Percentiles rank a stretch among this genome's conserved stretches.
phyloP scores from a whole-genome alignment of 2,329 filamentous ascomycete species.

The Colletotrichum falcatum region DNA sequence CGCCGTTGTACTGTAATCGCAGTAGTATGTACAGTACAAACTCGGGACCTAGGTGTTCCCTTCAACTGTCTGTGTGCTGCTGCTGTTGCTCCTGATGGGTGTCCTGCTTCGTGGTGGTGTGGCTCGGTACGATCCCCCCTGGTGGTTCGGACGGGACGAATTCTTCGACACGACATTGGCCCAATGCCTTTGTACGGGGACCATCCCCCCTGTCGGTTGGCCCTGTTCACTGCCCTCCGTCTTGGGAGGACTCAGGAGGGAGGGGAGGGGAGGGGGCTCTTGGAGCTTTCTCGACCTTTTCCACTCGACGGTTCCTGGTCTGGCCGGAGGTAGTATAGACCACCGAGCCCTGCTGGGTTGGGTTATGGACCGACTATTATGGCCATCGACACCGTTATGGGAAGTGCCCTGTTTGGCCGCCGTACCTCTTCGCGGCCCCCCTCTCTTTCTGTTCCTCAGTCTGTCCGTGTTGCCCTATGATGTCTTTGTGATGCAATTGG shows the following conservation, averaged over 20 bases:
- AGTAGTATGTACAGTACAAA: too few relatives aligned
- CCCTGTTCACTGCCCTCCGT: not conserved
- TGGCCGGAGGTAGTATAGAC: conserved; percentile 3
- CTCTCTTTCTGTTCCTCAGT: not conserved
- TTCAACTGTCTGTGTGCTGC: too few relatives aligned
- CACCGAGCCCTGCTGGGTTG: not conserved
- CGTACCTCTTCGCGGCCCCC: not conserved
- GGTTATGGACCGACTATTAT: too few relatives aligned
- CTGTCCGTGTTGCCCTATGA: conserved; percentile 31
- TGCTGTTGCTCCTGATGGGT: too few relatives aligned
- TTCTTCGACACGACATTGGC: conserved; percentile 21
- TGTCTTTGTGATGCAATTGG: conserved; percentile 35
- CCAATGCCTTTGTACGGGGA: not conserved
- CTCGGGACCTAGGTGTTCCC: too few relatives aligned
- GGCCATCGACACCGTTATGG: not conserved
- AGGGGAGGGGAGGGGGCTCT: too few relatives aligned
- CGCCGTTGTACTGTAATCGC: too few relatives aligned
- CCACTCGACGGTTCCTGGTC: not conserved
- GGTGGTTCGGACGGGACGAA: conserved; percentile 26
- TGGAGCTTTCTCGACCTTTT: conserved; percentile 1
- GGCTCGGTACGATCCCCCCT: conserved; percentile 5
- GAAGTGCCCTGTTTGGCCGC: conserved; percentile 6
- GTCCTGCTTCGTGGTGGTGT: not conserved
- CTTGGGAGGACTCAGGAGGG: too few relatives aligned
- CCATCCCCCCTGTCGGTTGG: not conserved